Base-by-base conservation (phyloP, 345 rosid species). In the Erucastrum elatum region DNA sequence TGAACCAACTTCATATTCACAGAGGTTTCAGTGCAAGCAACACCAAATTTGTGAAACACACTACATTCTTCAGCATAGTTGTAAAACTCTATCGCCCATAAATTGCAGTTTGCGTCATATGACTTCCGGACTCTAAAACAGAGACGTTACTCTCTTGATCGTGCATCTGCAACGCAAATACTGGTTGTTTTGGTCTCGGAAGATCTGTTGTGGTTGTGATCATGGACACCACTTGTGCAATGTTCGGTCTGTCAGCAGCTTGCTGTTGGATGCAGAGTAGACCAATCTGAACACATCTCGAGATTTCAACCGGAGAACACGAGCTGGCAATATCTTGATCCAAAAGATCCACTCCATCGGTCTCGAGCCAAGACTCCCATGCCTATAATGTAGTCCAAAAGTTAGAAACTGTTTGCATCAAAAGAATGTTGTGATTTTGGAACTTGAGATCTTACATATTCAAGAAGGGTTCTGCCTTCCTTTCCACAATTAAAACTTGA, bases 161-260 rank as follows among this genome's bases (percentile, higher is more conserved):
- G 39, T 49, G 62, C 3, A 2, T n/a, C n/a, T 39, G 78, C 25
- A 66, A 4, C 27, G 56, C 66, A 39, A 55, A 75, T 37, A 63
- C n/a, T n/a, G 79, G 79, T 41, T 75, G 60, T 30, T 56, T 67
- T 16, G 79, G 79, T 4, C 4, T 11, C 8, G 78, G 78, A 66
- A 75, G 72, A 37, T 66, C 66, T n/a, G 66, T 37, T 10, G 72
- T 15, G 37, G 69, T 61, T 13, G 69, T 61, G 17, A 77, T 33
- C 75, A 77, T 77, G 3, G 73, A 75, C 26, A 75, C 51, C 37
- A 65, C 69, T 65, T 65, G 69, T 35, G 46, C 39, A 75, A 33
- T 70, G 63, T 68, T 77, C 0, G 80, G 79, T 67, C 79, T 75
- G 60, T 77, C 80, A 13, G 27, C n/a, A 46, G 75, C 39, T 34